A percentile compares a stretch with the other conserved stretches of the same genome.
These are phyloP conservation scores for Emiliania huxleyi DNA, from an alignment of 78 protist species.

Conservation along the genomic window DNA sequence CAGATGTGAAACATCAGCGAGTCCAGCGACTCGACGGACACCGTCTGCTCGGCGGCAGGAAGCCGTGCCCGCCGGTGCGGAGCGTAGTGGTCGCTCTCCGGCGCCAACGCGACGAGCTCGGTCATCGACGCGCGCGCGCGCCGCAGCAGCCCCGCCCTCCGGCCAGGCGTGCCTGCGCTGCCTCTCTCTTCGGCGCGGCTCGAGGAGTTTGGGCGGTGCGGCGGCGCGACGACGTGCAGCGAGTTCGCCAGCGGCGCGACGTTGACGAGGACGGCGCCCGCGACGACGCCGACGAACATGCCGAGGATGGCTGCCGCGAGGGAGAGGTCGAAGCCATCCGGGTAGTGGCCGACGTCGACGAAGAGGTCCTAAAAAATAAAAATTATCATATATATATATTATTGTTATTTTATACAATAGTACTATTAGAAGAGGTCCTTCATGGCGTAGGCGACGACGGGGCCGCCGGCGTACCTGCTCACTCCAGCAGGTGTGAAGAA, in stretches of 20 bases:
- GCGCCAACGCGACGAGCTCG: not conserved
- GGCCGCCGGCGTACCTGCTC: slow-evolving; percentile 45
- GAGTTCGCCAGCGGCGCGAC: not conserved
- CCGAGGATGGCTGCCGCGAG: not conserved
- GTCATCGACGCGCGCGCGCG: not conserved
- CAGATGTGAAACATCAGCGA: slow-evolving; percentile 5
- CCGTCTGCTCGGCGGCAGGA: not conserved
- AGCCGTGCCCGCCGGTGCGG: not conserved
- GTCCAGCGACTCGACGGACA: slow-evolving; percentile 2
- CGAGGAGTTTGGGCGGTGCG: too few species aligned
- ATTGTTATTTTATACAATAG: too few species aligned
- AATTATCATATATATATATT: too few species aligned
- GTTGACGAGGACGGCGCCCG: slow-evolving; percentile 5
- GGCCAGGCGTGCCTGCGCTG: too few species aligned
- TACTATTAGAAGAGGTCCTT: too few species aligned
- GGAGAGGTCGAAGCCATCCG: not conserved
- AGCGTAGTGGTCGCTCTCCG: not conserved
- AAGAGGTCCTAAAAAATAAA: too few species aligned
- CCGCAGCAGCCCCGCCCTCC: not conserved
- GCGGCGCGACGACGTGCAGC: not conserved
- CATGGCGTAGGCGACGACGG: slow-evolving; percentile 23
- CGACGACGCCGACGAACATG: slow-evolving; percentile 6
- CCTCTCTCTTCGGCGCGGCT: too few species aligned
- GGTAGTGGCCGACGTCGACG: not conserved
- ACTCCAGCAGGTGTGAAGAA: too few species aligned